Percentiles rank a stretch among this genome's conserved stretches.
phyloP scores from a whole-genome alignment of 306 rosid genomes.

The Cicer yamashitae region DNA sequence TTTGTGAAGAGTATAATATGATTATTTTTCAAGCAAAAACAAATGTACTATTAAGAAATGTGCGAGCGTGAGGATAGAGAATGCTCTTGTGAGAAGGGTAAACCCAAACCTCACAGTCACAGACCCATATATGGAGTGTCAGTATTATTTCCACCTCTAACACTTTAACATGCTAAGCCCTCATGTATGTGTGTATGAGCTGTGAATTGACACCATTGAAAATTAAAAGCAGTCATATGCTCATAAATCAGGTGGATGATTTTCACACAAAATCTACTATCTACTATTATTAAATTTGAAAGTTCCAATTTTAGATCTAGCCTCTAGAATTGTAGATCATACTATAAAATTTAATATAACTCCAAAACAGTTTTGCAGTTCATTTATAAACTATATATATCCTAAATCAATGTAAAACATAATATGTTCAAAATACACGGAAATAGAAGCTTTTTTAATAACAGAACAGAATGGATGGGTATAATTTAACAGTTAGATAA shows the following conservation, averaged over 20 bases:
- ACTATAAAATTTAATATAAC: not conserved
- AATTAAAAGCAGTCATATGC: constrained; percentile 1
- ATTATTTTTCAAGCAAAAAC: not conserved
- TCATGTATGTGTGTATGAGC: not conserved
- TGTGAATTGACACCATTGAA: not conserved
- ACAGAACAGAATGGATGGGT: not conserved
- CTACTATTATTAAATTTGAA: not conserved
- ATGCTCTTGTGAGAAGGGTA: not conserved
- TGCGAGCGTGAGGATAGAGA: too few relatives aligned
- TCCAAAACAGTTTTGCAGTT: not conserved
- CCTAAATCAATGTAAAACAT: not conserved
- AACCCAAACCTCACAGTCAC: not conserved
- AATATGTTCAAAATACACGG: not conserved
- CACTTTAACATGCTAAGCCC: not conserved
- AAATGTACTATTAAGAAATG: not conserved
- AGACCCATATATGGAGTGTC: too few relatives aligned
- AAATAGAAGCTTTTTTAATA: not conserved
- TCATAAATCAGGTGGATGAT: not conserved
- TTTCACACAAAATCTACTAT: not conserved
- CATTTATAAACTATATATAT: not conserved
- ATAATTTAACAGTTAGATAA: not conserved
- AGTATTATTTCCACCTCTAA: too few relatives aligned
- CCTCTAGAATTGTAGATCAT: not conserved
- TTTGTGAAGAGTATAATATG: not conserved
- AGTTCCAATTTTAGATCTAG: not conserved